Percentiles rank a stretch among this genome's conserved stretches.
Conservation (phyloP, 345 rosid species). For the Rhizophora apiculata region DNA sequence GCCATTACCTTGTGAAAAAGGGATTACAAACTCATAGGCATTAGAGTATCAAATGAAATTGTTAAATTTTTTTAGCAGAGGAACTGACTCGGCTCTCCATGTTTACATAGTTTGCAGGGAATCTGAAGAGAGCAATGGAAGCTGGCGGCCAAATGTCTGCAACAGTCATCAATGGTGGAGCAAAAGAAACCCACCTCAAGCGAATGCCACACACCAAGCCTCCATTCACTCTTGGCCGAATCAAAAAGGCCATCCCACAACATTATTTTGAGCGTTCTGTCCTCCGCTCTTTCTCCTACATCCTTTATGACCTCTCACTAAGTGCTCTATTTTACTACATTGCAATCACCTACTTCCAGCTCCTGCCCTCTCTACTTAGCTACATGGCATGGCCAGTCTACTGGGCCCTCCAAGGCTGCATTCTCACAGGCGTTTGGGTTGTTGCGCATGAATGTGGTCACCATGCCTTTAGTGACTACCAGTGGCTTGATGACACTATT, state of each 20-base stretch:
- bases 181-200: neutral
- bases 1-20: too few relatives aligned
- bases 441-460: constrained; percentile 22
- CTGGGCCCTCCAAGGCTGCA: constrained; percentile 19
- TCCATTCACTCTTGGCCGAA: constrained; percentile 17
- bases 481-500: constrained; percentile 15
- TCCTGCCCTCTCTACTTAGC: constrained; percentile 5
- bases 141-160: neutral
- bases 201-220: constrained; percentile 13
- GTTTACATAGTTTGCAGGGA: neutral
- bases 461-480: constrained; percentile 23
- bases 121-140: neutral
- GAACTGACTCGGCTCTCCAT: neutral
- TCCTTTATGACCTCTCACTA: constrained; percentile 4
- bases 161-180: neutral
- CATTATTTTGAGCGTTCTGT: constrained; percentile 15
- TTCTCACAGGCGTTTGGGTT: constrained; percentile 22
- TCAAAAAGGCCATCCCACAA: constrained; percentile 18
- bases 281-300: constrained; percentile 11
- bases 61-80: neutral
- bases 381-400: constrained; percentile 17
- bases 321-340: constrained; percentile 1
- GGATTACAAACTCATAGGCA: too few relatives aligned
- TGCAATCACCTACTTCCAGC: constrained; percentile 11
- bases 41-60: too few relatives aligned